Evolutionary conservation across 441 rosid genomes (phyloP), one percentile per base, ranked within the genome.

Genomic region (Macaranga tanarius): DNA sequence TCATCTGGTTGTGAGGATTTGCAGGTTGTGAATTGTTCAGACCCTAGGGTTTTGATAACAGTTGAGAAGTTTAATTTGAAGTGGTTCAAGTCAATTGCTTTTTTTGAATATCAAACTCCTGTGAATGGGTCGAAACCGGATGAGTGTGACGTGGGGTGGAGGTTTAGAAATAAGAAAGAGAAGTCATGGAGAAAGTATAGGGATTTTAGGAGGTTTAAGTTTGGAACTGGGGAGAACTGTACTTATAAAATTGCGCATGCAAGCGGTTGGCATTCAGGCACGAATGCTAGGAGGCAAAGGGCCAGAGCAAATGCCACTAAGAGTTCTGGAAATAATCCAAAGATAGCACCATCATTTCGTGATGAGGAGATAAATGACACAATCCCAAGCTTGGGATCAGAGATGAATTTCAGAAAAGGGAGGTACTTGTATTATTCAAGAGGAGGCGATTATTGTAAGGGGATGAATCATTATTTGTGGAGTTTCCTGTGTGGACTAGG

Each of bases 401-500:
- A 86, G 73, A 71, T 71, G 10, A 87, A 84, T 72, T 90, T 92
- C 63, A 83, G 97, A 79, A 85, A 83, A 75, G 98, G 98, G 59
- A 91, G 67, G 84, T 95, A 91, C 82, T 75, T 91, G 86, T 92
- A 91, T 81, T 95, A 95, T 77, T 89, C 97, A 0, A 79, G 92
- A 4, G 99, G 98, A 38, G 97, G 98, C 4, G 98, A 95, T 81
- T 91, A 93, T 62, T 95, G 99, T 66, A 95, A 91, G 73, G 97
- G 93, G 48, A 95, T 95, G 99, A 95, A 95, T 86, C 99, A 92
- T 57, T 89, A 90, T 78, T 66, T 89, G 82, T 95, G 98, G 99
- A 93, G 99, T 79, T 93, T 92, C 88, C 81, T 95, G 84, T 95
- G 99, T 82, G 98, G 93, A 6, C 82, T 95, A 64, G 98, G 99